A percentile compares a stretch with the other conserved stretches of the same genome.
Evolutionary conservation across 108 stramenopile genomes (phyloP).

Genomic region (Schizochytrium sp.): DNA sequence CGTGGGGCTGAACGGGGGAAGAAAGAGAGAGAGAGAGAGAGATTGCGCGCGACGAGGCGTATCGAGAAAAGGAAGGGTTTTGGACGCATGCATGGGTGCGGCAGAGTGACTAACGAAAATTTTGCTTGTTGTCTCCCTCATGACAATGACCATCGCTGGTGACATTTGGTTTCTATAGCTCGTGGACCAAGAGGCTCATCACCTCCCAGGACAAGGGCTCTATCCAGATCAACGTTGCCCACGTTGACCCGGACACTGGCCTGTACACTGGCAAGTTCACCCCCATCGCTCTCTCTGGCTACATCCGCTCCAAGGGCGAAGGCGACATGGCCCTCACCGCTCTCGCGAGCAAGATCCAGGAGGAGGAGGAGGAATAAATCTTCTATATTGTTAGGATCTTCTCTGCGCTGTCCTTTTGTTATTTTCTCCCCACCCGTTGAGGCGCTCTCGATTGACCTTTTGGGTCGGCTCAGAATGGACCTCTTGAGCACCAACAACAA

Average conservation of each 20-base stretch:
- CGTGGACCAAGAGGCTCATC: constrained; percentile 86
- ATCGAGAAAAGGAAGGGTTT: too few species aligned
- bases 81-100: too few species aligned
- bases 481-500: too few species aligned
- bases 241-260: constrained; percentile 85
- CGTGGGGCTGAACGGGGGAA: too few species aligned
- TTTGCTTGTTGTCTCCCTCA: too few species aligned
- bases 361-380: constrained; percentile 14
- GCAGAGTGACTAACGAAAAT: too few species aligned
- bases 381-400: neutral
- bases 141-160: too few species aligned
- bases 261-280: constrained; percentile 70
- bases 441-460: neutral
- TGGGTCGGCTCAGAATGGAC: too few species aligned
- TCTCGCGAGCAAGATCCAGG: constrained; percentile 65
- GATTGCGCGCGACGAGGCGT: too few species aligned
- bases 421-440: neutral
- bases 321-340: constrained; percentile 79
- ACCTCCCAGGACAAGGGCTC: constrained; percentile 84
- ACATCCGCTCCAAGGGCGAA: constrained; percentile 77
- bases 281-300: constrained; percentile 72
- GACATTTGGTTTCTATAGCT: constrained; percentile 31
- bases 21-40: too few species aligned
- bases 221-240: constrained; percentile 91
- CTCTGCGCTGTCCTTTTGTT: neutral